Evolutionary conservation across 805 yeast genomes (phyloP), one percentile per base, ranked within the genome.

Genomic region (Zygoascus flipseniorum): DNA sequence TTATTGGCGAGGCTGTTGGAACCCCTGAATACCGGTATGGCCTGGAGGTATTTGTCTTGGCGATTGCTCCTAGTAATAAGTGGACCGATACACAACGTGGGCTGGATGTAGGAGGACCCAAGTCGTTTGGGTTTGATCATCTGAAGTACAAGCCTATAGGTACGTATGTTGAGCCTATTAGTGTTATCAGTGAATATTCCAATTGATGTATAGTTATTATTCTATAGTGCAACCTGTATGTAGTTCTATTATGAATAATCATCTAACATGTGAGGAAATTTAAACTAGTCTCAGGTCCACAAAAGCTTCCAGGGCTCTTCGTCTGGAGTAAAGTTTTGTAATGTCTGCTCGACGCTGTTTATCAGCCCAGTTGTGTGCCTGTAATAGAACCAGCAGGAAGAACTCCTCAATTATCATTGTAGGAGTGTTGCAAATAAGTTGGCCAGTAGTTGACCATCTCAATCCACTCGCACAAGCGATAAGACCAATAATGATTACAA

Each of bases 21-120:
- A 74, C 77, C 1, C 76, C 73, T n/a, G 79, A 75, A 39, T 75
- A 74, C 58, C 59, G 77, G 43, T 75, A 75, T 57, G 78, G 79
- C 5, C 53, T 75, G 49, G 51, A 70, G 41, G 78, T 75, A 14
- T 72, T 71, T 63, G 78, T 75, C 1, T 55, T 75, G 19, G 76
- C 62, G 2, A 64, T 72, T 52, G 68, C 76, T 4, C 75, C 76
- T 43, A 60, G 65, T 52, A 57, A 62, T 52, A 59, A 64, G 54
- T 72, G 77, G 73, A 64, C 65, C 31, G 39, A 35, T 8, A 65
- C 72, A 1, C 62, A 65, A 43, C 66, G 59, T 43, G 79, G 72
- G 0, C 26, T 76, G 9, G 62, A 62, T 31, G 59, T 72, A 49
- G 78, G 78, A 23, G 78, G 78, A 0, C 78, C 78, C 2, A 60